A percentile compares a stretch with the other conserved stretches of the same genome.
phyloP scores from a whole-genome alignment of 768 basidiomycete genomes.

The Tylopilus sp. region DNA sequence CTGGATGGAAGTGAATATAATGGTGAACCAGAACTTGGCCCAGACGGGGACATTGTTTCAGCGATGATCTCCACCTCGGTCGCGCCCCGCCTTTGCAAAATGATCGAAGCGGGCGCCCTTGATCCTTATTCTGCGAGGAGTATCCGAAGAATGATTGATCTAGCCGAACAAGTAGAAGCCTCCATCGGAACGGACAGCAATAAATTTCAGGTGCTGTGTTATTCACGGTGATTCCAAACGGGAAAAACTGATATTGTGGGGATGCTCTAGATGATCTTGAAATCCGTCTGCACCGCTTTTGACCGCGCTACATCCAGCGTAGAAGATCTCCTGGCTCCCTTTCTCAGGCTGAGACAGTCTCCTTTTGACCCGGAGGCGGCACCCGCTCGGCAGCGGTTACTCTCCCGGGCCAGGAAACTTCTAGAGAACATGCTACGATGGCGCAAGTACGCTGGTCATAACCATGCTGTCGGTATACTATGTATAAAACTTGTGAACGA shows the following conservation, averaged over 20 bases:
- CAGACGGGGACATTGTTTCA: slow-evolving; percentile 84
- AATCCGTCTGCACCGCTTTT: slow-evolving; percentile 51
- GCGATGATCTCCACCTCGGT: slow-evolving; percentile 85
- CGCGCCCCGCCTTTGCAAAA: slow-evolving; percentile 67
- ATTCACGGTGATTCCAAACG: background rate
- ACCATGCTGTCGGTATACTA: slow-evolving; percentile 52
- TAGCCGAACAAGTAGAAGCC: slow-evolving; percentile 78
- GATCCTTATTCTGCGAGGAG: slow-evolving; percentile 75
- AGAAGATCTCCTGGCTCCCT: slow-evolving; percentile 48
- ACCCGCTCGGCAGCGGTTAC: slow-evolving; percentile 66
- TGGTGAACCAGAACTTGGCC: slow-evolving; percentile 61
- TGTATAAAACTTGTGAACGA: slow-evolving; percentile 54
- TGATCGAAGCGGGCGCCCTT: slow-evolving; percentile 76
- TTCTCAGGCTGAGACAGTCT: slow-evolving; percentile 40
- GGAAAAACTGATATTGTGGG: slow-evolving; percentile 9
- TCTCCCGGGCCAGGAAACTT: slow-evolving; percentile 67
- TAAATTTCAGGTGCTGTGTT: slow-evolving; percentile 56
- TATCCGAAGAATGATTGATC: slow-evolving; percentile 61
- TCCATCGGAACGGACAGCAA: slow-evolving; percentile 60
- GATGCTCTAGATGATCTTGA: slow-evolving; percentile 50
- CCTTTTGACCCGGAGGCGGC: slow-evolving; percentile 76
- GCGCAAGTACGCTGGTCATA: slow-evolving; percentile 68
- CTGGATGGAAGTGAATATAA: slow-evolving; percentile 43
- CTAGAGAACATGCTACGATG: slow-evolving; percentile 70
- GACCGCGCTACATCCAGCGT: slow-evolving; percentile 52